Percentiles rank a stretch among this genome's conserved stretches.
Evolutionary conservation across 176 grass and related monocot genomes (phyloP).

Genomic region (Lolium rigidum): DNA sequence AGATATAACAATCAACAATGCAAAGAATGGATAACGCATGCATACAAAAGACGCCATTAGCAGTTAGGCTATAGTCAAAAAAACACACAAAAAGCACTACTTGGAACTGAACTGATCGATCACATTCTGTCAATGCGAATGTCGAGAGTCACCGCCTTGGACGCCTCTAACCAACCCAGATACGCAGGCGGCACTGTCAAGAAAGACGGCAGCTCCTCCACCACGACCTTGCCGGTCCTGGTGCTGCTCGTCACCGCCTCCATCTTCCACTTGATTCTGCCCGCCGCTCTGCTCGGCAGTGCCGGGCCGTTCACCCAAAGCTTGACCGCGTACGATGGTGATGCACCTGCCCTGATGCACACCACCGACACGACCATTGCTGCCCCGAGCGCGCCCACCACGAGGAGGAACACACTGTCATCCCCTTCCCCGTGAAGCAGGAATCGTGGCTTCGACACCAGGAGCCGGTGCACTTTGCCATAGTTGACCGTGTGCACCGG

Average conservation of each 20-base stretch:
- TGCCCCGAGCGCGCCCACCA: background rate
- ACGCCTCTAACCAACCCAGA: background rate
- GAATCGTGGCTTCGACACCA: background rate
- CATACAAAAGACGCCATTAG: too few species aligned
- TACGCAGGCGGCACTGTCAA: background rate
- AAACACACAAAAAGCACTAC: background rate
- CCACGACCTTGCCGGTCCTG: background rate
- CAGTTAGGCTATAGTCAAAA: background rate
- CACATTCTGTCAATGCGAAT: background rate
- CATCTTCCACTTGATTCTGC: background rate
- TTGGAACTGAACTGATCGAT: background rate
- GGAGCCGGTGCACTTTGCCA: background rate
- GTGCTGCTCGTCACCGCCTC: background rate
- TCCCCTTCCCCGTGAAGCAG: background rate
- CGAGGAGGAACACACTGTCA: background rate
- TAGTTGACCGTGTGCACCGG: background rate
- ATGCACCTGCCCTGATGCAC: background rate
- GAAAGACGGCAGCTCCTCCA: background rate
- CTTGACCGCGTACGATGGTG: background rate
- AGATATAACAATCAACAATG: too few species aligned
- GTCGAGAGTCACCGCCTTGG: background rate
- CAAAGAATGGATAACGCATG: too few species aligned
- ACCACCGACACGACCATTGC: background rate
- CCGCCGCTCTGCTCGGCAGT: background rate
- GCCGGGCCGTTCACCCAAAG: background rate